A percentile compares a stretch with the other conserved stretches of the same genome.
These are phyloP conservation scores for Trichoderma orchidacearum DNA, from an alignment of 495 filamentous ascomycete genomes.

Conservation along the genomic window DNA sequence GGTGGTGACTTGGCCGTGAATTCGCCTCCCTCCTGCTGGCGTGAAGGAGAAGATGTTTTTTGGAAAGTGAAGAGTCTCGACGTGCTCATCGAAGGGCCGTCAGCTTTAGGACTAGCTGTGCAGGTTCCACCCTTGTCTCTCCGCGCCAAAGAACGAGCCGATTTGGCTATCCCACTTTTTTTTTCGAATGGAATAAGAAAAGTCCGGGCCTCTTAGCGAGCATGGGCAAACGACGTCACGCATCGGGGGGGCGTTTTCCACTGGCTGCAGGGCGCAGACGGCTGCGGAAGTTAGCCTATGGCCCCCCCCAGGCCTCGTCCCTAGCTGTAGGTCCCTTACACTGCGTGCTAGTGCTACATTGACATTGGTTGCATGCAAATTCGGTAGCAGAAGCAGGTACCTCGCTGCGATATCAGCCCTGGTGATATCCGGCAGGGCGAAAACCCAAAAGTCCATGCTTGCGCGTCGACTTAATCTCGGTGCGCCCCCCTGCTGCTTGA, in stretches of 20 bases:
- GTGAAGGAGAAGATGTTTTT: not conserved
- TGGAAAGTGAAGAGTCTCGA: not conserved
- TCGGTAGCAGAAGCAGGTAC: too few relatives aligned
- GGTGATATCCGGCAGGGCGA: too few relatives aligned
- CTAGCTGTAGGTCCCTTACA: too few relatives aligned
- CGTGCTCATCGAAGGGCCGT: not conserved
- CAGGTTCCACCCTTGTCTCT: not conserved
- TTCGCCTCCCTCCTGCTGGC: not conserved
- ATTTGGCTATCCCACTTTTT: not conserved
- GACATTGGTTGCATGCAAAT: too few relatives aligned
- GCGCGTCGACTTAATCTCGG: too few relatives aligned
- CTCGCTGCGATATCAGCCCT: too few relatives aligned
- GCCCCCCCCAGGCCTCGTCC: too few relatives aligned
- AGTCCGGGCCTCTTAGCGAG: not conserved
- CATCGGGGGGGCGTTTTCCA: not conserved
- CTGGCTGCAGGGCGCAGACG: not conserved
- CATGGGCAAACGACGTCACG: not conserved
- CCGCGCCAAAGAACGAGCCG: not conserved
- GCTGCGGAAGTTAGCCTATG: not conserved
- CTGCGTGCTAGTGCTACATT: not conserved
- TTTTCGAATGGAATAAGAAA: not conserved
- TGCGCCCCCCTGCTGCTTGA: too few relatives aligned
- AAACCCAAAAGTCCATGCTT: too few relatives aligned
- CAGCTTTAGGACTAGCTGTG: not conserved
- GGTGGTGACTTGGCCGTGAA: not conserved